Conservation (phyloP, 2,329 filamentous ascomycete genomes). For the Neonectria hederae region DNA sequence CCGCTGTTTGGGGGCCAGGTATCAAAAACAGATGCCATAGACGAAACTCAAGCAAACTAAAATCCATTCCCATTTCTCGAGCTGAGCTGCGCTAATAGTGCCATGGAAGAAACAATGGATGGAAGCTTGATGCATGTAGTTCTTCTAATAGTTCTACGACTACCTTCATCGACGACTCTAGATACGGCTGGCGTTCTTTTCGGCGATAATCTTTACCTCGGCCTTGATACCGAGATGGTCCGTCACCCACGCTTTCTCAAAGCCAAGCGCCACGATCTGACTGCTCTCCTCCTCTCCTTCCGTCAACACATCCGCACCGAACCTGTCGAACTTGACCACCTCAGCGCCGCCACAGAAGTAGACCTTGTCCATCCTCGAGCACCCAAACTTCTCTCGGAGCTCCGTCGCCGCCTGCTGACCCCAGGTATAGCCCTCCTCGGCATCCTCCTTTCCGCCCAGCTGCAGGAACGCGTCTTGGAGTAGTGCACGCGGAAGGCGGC, state of each 20-base stretch:
- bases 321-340: constrained; percentile 51
- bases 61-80: too few relatives aligned
- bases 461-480: constrained; percentile 60
- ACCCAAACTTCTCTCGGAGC: constrained; percentile 56
- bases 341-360: constrained; percentile 52
- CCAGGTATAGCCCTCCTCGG: constrained; percentile 65
- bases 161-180: too few relatives aligned
- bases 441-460: constrained; percentile 59
- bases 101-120: too few relatives aligned
- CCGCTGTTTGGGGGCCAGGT: too few relatives aligned
- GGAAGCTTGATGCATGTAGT: too few relatives aligned
- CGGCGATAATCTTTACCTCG: constrained; percentile 19
- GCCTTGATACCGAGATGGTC: constrained; percentile 55
- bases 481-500: constrained; percentile 62
- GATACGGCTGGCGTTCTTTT: not conserved
- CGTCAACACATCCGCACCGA: constrained; percentile 55
- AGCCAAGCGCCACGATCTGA: constrained; percentile 39
- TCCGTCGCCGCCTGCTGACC: constrained; percentile 60
- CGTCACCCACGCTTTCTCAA: constrained; percentile 58
- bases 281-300: constrained; percentile 45
- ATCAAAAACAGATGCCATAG: too few relatives aligned
- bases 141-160: too few relatives aligned
- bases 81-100: too few relatives aligned
- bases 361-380: constrained; percentile 64
- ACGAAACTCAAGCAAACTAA: too few relatives aligned